These are phyloP conservation scores for Huntiella bhutanensis DNA, from an alignment of 2,329 filamentous ascomycete species.

Conservation along the genomic window DNA sequence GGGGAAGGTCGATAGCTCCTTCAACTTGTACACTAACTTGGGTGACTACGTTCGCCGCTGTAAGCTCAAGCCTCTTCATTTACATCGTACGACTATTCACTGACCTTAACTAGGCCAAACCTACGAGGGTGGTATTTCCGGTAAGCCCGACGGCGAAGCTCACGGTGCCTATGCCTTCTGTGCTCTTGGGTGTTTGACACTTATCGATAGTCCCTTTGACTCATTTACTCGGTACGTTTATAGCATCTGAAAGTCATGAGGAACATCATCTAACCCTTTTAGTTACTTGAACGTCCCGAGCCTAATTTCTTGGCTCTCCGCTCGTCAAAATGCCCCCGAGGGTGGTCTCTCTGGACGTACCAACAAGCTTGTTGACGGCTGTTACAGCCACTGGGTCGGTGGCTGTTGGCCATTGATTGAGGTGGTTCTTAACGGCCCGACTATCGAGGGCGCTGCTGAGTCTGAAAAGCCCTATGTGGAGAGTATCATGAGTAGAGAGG, in stretches of 20 bases:
- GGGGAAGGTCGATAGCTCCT: conserved; percentile 5
- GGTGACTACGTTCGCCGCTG: conserved; percentile 66
- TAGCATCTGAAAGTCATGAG: not conserved
- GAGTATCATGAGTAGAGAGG: conserved; percentile 62
- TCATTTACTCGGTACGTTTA: conserved; percentile 49
- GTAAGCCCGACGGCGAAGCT: conserved; percentile 69
- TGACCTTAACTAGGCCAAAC: conserved; percentile 47
- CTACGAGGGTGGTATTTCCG: conserved; percentile 84
- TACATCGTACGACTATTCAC: not conserved
- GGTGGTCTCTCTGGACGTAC: conserved; percentile 85
- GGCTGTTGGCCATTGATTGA: conserved; percentile 86
- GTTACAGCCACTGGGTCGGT: conserved; percentile 96
- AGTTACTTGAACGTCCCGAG: conserved; percentile 60
- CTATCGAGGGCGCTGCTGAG: not conserved
- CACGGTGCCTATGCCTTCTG: conserved; percentile 96
- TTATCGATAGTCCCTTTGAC: conserved; percentile 60
- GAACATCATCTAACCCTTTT: conserved; percentile 7
- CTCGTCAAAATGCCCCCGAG: conserved; percentile 76
- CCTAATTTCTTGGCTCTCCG: conserved; percentile 73
- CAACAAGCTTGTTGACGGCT: conserved; percentile 95
- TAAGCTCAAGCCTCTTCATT: conserved; percentile 26
- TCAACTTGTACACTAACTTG: conserved; percentile 23
- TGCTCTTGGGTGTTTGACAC: conserved; percentile 70
- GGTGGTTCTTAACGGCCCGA: conserved; percentile 45
- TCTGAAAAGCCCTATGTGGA: conserved; percentile 17